Conservation (phyloP, 257 asterid species). For the Solanum verrucosum region DNA sequence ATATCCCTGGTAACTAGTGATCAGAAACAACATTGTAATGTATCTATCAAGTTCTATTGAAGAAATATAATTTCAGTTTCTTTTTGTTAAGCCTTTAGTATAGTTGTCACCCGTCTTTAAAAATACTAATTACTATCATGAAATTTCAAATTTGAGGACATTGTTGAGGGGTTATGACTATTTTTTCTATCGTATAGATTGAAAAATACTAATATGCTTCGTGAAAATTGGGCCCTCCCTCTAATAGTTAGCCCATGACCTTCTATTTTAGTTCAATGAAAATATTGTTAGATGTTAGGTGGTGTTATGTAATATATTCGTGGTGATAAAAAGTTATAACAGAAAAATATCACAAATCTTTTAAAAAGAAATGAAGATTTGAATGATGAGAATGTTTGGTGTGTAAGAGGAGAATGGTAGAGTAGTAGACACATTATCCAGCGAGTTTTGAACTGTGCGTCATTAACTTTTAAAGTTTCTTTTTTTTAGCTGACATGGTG, state of each 20-base stretch:
- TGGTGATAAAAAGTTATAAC: not conserved
- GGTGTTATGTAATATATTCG: not conserved
- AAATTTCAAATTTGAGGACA: too few species aligned
- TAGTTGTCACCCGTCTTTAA: too few species aligned
- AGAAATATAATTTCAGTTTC: not conserved
- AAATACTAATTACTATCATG: too few species aligned
- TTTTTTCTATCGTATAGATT: too few species aligned
- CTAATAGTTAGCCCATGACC: not conserved
- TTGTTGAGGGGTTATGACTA: too few species aligned
- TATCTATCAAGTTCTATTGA: not conserved
- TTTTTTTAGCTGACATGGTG: not conserved
- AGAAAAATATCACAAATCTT: not conserved
- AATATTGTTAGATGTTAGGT: not conserved
- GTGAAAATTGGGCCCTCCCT: not conserved
- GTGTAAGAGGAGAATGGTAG: not conserved
- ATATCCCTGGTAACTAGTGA: not conserved
- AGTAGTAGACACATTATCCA: not conserved
- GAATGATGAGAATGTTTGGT: not conserved
- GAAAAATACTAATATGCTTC: not conserved
- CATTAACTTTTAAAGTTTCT: too few species aligned
- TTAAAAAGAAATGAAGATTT: too few species aligned
- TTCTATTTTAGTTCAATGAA: not conserved
- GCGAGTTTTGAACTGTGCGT: accelerated
- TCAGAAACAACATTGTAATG: not conserved
- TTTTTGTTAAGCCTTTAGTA: not conserved